phyloP scores from a whole-genome alignment of 2,329 filamentous ascomycete genomes.

The Alternaria gaisen region DNA sequence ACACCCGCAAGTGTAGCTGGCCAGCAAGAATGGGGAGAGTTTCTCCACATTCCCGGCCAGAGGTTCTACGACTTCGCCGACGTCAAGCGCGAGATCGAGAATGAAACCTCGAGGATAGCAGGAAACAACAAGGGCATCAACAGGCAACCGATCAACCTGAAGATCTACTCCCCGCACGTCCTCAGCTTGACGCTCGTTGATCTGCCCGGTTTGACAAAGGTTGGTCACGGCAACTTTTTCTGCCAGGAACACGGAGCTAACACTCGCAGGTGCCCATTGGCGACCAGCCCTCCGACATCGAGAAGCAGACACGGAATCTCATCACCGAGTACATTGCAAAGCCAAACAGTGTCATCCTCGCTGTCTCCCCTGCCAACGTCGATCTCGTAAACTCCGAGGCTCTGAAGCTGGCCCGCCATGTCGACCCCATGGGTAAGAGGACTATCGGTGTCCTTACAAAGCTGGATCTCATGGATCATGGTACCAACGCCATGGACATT shows the following conservation, averaged over 20 bases:
- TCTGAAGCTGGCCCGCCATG: conserved; percentile 93
- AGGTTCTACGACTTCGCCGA: conserved; percentile 90
- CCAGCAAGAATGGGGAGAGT: conserved; percentile 87
- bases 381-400: conserved; percentile 99
- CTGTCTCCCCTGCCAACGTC: conserved; percentile 96
- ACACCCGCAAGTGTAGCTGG: conserved; percentile 76
- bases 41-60: conserved; percentile 90
- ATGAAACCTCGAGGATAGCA: conserved; percentile 91
- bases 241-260: conserved; percentile 33
- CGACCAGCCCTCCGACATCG: conserved; percentile 96
- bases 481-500: conserved; percentile 96
- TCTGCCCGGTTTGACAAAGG: conserved; percentile 94
- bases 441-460: conserved; percentile 98
- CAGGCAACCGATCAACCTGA: conserved; percentile 95
- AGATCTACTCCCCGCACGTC: conserved; percentile 97
- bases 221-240: conserved; percentile 45
- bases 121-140: conserved; percentile 99
- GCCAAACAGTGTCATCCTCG: conserved; percentile 96
- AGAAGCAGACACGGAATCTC: conserved; percentile 96
- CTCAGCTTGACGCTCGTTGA: conserved; percentile 96
- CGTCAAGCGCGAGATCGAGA: conserved; percentile 96
- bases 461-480: conserved; percentile 97
- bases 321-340: conserved; percentile 99
- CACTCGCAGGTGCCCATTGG: conserved; percentile 83
- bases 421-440: conserved; percentile 90